phyloP scores from a whole-genome alignment of 2,329 filamentous ascomycete genomes.

The Penicillium sp. region DNA sequence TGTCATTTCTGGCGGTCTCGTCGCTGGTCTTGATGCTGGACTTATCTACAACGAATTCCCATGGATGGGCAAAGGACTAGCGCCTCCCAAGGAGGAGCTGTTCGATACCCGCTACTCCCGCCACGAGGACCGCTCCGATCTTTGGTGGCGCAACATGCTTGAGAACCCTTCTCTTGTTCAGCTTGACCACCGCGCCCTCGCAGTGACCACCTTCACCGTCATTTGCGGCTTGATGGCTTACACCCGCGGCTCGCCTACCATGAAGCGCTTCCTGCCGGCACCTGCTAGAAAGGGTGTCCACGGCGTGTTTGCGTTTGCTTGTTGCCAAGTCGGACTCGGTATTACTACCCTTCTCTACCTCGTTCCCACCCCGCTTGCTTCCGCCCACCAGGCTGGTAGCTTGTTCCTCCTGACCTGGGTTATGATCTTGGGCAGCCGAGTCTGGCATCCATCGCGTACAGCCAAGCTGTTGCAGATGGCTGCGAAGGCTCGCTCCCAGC shows the following conservation, averaged over 20 bases:
- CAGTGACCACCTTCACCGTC: conserved; percentile 80
- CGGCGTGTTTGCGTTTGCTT: conserved; percentile 80
- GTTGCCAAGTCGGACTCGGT: conserved; percentile 78
- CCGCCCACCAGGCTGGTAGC: conserved; percentile 88
- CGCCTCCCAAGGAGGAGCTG: conserved; percentile 79
- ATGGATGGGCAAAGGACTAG: conserved; percentile 81
- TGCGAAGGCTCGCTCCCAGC: conserved; percentile 36
- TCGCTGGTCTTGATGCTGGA: conserved; percentile 92
- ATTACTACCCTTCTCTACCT: conserved; percentile 92
- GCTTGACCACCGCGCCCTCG: conserved; percentile 90
- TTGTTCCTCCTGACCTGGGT: conserved; percentile 81
- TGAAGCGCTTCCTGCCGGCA: conserved; percentile 59
- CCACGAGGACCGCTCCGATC: conserved; percentile 71
- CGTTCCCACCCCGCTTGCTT: conserved; percentile 83
- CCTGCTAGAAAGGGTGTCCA: conserved; percentile 67
- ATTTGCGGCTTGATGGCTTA: conserved; percentile 81
- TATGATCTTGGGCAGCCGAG: conserved; percentile 72
- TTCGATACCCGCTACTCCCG: conserved; percentile 84
- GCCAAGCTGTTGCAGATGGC: conserved; percentile 57
- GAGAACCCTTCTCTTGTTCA: conserved; percentile 97
- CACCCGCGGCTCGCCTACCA: conserved; percentile 63
- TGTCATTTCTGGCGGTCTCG: conserved; percentile 88
- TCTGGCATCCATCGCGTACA: conserved; percentile 70
- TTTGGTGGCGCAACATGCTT: conserved; percentile 96
- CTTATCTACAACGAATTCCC: conserved; percentile 99